These are phyloP conservation scores for Actinomortierella ambigua DNA, from an alignment of 371 early-diverging fungal species.

Conservation along the genomic window DNA sequence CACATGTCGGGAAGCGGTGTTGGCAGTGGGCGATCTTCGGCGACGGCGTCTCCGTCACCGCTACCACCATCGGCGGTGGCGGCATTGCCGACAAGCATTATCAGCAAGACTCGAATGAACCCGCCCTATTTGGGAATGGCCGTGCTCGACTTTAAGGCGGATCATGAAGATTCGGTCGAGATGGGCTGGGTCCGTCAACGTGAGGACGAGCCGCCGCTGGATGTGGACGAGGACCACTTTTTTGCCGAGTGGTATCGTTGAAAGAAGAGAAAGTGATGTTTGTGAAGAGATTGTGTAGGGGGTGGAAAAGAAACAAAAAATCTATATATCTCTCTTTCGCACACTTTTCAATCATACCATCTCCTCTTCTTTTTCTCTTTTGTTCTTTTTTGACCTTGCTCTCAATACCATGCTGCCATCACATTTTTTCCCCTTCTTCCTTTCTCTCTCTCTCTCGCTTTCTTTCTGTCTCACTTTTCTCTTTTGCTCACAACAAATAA, in stretches of 20 bases:
- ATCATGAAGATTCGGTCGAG: conserved; percentile 41
- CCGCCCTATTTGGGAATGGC: conserved; percentile 1
- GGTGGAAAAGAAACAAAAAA: too few species aligned
- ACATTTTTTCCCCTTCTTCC: not conserved
- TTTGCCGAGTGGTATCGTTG: conserved; percentile 44
- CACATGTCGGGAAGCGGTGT: too few species aligned
- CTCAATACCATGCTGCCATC: not conserved
- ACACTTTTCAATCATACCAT: not conserved
- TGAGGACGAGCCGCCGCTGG: conserved; percentile 39
- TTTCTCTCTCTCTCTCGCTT: not conserved
- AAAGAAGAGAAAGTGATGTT: too few species aligned
- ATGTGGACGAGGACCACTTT: conserved; percentile 44
- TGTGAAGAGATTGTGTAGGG: too few species aligned
- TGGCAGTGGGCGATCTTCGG: not conserved
- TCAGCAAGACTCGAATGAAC: too few species aligned
- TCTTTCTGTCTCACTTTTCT: not conserved
- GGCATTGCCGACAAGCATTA: too few species aligned
- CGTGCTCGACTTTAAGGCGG: conserved; percentile 30
- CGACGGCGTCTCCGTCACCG: conserved; percentile 8
- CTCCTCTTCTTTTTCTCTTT: not conserved
- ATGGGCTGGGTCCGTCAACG: conserved; percentile 48
- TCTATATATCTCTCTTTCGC: too few species aligned
- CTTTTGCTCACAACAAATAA: too few species aligned
- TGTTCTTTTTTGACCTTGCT: not conserved
- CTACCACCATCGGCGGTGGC: too few species aligned